These are phyloP conservation scores for Trichocladium antarcticum DNA, from an alignment of 495 filamentous ascomycete species.

Conservation along the genomic window DNA sequence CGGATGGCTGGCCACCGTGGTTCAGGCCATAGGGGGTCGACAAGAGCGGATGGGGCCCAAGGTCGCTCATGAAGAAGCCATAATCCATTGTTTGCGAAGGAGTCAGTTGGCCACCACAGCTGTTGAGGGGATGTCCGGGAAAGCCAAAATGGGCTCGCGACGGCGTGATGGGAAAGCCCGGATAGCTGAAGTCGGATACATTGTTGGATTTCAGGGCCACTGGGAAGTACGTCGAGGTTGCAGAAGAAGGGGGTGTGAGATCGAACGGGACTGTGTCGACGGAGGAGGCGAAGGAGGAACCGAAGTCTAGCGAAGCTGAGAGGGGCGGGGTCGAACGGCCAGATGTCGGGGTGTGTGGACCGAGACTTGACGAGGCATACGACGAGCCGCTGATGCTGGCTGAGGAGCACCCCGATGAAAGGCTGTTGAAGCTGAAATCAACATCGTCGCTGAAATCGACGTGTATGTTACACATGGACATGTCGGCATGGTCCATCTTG, in stretches of 20 bases:
- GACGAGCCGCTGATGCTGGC: slow-evolving; percentile 27
- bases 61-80: slow-evolving; percentile 6
- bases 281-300: slow-evolving; percentile 15
- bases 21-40: slow-evolving; percentile 3
- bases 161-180: slow-evolving; percentile 16
- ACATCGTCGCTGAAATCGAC: slow-evolving; percentile 17
- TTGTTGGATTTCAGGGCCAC: slow-evolving; percentile 13
- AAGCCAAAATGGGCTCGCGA: slow-evolving; percentile 10
- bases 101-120: slow-evolving; percentile 5
- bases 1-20: slow-evolving; percentile 3
- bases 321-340: slow-evolving; percentile 20
- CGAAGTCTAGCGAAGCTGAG: slow-evolving; percentile 15
- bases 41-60: slow-evolving; percentile 5
- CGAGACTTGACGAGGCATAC: slow-evolving; percentile 27
- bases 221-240: slow-evolving; percentile 28
- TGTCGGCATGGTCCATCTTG: slow-evolving; percentile 12
- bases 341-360: slow-evolving; percentile 33
- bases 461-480: slow-evolving; percentile 15
- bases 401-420: slow-evolving; percentile 7
- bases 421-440: slow-evolving; percentile 20
- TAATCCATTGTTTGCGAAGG: slow-evolving; percentile 14
- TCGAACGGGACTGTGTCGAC: slow-evolving; percentile 14
- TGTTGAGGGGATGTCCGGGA: neutral
- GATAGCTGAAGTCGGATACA: slow-evolving; percentile 13
- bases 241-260: slow-evolving; percentile 30